phyloP scores from a whole-genome alignment of 495 filamentous ascomycete genomes.

The Apodospora peruviana region DNA sequence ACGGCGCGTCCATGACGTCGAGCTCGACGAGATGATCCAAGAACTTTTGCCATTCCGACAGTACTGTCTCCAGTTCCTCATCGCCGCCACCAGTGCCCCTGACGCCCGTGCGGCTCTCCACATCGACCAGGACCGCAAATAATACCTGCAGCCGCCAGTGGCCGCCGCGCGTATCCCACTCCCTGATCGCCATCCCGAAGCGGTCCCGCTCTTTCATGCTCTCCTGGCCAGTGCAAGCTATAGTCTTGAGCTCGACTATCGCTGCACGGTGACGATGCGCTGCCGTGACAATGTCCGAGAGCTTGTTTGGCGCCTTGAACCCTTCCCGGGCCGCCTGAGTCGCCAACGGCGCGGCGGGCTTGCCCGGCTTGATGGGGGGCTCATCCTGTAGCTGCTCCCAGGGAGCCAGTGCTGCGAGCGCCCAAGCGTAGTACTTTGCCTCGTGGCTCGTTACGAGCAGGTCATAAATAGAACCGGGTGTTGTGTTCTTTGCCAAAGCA shows the following conservation, averaged over 20 bases:
- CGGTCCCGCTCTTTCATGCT: constrained; percentile 31
- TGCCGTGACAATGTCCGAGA: constrained; percentile 57
- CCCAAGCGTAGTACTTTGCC: constrained; percentile 67
- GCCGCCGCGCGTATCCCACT: constrained; percentile 56
- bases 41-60: constrained; percentile 49
- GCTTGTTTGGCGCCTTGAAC: constrained; percentile 70
- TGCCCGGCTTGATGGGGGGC: constrained; percentile 28
- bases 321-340: constrained; percentile 65
- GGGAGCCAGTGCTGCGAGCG: constrained; percentile 66
- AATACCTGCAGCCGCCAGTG: constrained; percentile 74
- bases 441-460: constrained; percentile 54
- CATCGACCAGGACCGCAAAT: constrained; percentile 63
- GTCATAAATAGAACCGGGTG: constrained; percentile 42
- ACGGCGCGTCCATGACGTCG: constrained; percentile 44
- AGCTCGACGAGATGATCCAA: constrained; percentile 48
- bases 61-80: constrained; percentile 28
- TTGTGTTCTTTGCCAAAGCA: constrained; percentile 40
- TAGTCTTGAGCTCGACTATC: constrained; percentile 56
- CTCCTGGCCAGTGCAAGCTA: constrained; percentile 32
- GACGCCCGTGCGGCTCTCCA: constrained; percentile 32
- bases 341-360: constrained; percentile 43
- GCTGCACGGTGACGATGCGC: constrained; percentile 52
- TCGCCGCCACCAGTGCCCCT: constrained; percentile 5
- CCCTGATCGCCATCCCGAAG: constrained; percentile 72
- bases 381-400: constrained; percentile 58